These are phyloP conservation scores for Odontarrhena argentea DNA, from an alignment of 345 rosid species.

Conservation along the genomic window DNA sequence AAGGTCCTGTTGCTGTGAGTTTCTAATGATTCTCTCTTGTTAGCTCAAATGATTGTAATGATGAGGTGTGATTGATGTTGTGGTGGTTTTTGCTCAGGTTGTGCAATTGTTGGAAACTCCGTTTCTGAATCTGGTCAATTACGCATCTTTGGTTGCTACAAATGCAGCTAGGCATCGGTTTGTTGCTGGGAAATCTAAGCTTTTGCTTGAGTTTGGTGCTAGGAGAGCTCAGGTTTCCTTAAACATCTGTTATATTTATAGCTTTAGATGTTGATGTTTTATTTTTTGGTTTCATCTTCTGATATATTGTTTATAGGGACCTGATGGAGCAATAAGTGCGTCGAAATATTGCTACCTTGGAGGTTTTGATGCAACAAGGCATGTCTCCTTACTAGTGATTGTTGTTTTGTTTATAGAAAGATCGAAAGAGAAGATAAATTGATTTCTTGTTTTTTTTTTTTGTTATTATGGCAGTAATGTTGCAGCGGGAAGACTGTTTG, in stretches of 20 bases:
- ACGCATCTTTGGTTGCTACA: constrained; percentile 88
- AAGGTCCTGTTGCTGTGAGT: constrained; percentile 94
- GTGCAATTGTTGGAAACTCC: constrained; percentile 98
- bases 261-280: neutral
- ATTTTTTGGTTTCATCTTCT: constrained; percentile 26
- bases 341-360: constrained; percentile 90
- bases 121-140: constrained; percentile 78
- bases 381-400: constrained; percentile 3
- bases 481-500: constrained; percentile 86
- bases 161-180: constrained; percentile 96
- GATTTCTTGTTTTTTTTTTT: constrained; percentile 11
- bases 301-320: constrained; percentile 53
- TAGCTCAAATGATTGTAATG: neutral
- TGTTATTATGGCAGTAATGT: constrained; percentile 65
- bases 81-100: constrained; percentile 52
- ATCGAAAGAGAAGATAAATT: neutral
- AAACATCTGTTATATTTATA: neutral
- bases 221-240: constrained; percentile 87
- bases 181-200: constrained; percentile 88
- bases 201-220: constrained; percentile 89
- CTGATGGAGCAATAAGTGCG: constrained; percentile 89
- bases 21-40: neutral
- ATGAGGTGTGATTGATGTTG: neutral
- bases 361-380: constrained; percentile 98
- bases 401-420: constrained; percentile 12